Percentiles rank a stretch among this genome's conserved stretches.
These are phyloP conservation scores for Kregervanrija delftensis DNA, from an alignment of 805 yeast genomes.

Conservation along the genomic window DNA sequence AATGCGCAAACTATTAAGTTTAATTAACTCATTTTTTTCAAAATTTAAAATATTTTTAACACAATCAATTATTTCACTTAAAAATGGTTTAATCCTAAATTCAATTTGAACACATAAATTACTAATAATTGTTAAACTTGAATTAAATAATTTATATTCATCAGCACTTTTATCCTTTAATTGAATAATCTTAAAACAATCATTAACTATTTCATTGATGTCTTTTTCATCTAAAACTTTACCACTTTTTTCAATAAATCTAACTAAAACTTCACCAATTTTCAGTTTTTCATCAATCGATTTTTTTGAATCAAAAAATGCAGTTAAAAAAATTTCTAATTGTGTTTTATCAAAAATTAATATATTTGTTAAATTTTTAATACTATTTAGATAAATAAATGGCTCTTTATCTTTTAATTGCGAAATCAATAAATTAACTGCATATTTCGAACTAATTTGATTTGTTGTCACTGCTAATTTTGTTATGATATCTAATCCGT, in stretches of 20 bases:
- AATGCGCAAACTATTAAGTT: slow-evolving; percentile 70
- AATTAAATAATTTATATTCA: no score
- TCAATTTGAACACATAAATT: slow-evolving; percentile 40
- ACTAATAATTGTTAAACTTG: slow-evolving; percentile 77
- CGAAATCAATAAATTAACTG: slow-evolving; percentile 50
- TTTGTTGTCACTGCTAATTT: slow-evolving; percentile 33
- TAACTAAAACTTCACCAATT: slow-evolving; percentile 73
- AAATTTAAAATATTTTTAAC: slow-evolving; percentile 64
- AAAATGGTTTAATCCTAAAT: slow-evolving; percentile 41
- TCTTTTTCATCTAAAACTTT: slow-evolving; percentile 38
- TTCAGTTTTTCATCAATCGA: slow-evolving; percentile 62
- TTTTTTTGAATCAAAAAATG: slow-evolving; percentile 8
- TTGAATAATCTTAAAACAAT: slow-evolving; percentile 28
- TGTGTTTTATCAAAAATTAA: slow-evolving; percentile 33
- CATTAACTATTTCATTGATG: slow-evolving; percentile 35
- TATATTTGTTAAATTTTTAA: slow-evolving; percentile 66
- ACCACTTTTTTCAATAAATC: slow-evolving; percentile 46
- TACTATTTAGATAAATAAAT: slow-evolving; percentile 75
- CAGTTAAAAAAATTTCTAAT: slow-evolving; percentile 7
- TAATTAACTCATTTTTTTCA: slow-evolving; percentile 47
- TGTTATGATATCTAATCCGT: slow-evolving; percentile 65
- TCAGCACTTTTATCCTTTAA: no score
- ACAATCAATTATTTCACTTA: slow-evolving; percentile 64
- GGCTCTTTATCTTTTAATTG: slow-evolving; percentile 79
- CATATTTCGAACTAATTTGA: slow-evolving; percentile 33